phyloP scores from a whole-genome alignment of 495 filamentous ascomycete species.

The Lasiosphaeris hirsuta region DNA sequence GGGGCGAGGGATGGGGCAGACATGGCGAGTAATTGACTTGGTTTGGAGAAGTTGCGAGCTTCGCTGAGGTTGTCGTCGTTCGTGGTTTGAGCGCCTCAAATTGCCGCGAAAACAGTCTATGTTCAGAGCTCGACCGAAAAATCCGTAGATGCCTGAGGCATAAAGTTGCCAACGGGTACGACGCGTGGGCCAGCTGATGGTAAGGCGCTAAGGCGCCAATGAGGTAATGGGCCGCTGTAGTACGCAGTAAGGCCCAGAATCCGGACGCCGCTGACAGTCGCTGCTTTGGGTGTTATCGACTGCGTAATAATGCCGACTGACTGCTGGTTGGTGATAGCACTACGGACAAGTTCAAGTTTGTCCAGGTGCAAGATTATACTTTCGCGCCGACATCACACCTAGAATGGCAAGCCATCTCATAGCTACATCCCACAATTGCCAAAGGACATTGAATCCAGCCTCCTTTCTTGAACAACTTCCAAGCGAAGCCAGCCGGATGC shows the following conservation, averaged over 20 bases:
- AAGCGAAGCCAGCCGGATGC: neutral
- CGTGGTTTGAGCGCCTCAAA: conserved; percentile 10
- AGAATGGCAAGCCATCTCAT: neutral
- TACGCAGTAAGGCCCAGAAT: neutral
- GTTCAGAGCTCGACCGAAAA: conserved; percentile 17
- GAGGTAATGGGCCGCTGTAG: conserved; percentile 13
- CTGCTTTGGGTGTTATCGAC: neutral
- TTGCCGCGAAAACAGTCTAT: conserved; percentile 18
- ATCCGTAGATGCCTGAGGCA: conserved; percentile 14
- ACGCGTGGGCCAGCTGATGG: neutral
- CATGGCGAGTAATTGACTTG: conserved; percentile 51
- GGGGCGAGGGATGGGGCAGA: conserved; percentile 67
- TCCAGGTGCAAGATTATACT: too few species aligned
- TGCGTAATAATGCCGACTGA: too few species aligned
- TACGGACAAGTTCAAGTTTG: too few species aligned
- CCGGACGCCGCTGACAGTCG: neutral
- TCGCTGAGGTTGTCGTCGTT: conserved; percentile 7
- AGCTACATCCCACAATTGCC: too few species aligned
- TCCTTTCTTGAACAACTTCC: too few species aligned
- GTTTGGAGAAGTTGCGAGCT: conserved; percentile 13
- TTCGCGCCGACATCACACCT: too few species aligned
- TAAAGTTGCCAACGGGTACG: neutral
- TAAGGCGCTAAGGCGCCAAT: conserved; percentile 10
- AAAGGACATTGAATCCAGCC: too few species aligned
- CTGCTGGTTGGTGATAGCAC: too few species aligned